Evolutionary conservation across 2,329 filamentous ascomycete species (phyloP), one percentile per base, ranked within the genome.

Genomic region (Clarireedia homoeocarpa): DNA sequence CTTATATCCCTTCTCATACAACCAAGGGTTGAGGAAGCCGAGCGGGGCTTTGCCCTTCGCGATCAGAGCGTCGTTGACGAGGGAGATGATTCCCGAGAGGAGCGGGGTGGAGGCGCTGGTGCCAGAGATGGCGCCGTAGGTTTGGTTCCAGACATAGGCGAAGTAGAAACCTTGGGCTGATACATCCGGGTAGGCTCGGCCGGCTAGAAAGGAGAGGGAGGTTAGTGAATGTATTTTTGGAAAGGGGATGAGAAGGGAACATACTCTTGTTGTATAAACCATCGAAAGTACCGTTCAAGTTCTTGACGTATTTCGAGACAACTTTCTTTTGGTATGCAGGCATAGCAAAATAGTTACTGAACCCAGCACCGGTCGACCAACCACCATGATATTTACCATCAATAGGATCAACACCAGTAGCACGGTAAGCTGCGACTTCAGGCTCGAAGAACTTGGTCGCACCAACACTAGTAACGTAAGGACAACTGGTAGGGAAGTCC

Each of bases 1-100:
- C 50, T 70, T 70, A 55, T 66, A 66, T 27, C 67, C 68, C 34
- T 62, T 64, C 1, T 58, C 59, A 54, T 75, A 75, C 30, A 75
- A 53, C 72, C 71, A 73, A 1, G 73, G 73, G 64, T 75, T 76
- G 52, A 75, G 58, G 64, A 74, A 75, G 2, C 73, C 73, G 2
- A 75, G 63, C 0, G 68, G 63, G 6, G 65, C 64, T 64, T 78
- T 76, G 6, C 79, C 78, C 10, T 70, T 71, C 0, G 75, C 70
- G 17, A 85, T 67, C 14, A 82, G 71, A 0, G 80, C 81, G 59
- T 85, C 83, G 61, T 87, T 87, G 46, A 86, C 71, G 4, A 87
- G 73, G 2, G 79, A 71, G 39, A 87, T 72, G 56, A 86, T 73
- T 17, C 75, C 78, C 0, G 80, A 75, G 3, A 79, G 77, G 0